Evolutionary conservation across 73 alveolate genomes (phyloP), one percentile per base, ranked within the genome.

Genomic region (Paramecium sexaurelia): DNA sequence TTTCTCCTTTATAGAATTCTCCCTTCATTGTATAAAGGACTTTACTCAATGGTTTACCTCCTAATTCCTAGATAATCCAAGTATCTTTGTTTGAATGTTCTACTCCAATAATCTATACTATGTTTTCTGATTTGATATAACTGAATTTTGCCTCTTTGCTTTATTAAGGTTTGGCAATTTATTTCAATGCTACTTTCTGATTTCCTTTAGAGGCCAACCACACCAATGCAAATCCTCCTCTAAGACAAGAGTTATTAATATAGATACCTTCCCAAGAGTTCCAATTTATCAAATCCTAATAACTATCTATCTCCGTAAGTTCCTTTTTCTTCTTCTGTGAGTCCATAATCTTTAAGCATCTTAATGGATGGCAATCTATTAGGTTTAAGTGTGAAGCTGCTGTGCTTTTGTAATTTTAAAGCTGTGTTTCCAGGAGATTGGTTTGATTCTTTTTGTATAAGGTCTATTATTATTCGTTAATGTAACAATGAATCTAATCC

Each of bases 141-240:
- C 47, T 61, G 47, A 29, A 61, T 24, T 61, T 61, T 13, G 83
- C 83, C 47, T 61, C 83, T 6, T 61, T 61, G 8, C 47, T 61
- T 29, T 61, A 61, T 26, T 69, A 20, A 9, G 85, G 91, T 35
- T 88, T 75, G n/a, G 73, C 93, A 39, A 68, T 88, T 55, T 88
- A 32, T 88, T 75, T 88, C 17, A 82, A 71, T 6, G 87, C 94
- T n/a, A 78, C 84, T 40, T 88, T 69, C 27, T 75, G 6, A 36
- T 47, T 56, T 2, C 83, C 83, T 61, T 88, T 47, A 9, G 43
- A 55, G 19, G 91, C 94, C 45, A 88, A 56, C 94, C 94, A 88
- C 1, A 88, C 94, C 29, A 88, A 71, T 27, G 94, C 94, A 88
- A 88, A 88, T 1, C 94, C 94, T 24, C 94, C 94, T 20, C 94